Base-by-base conservation (phyloP, 1,284 basidiomycete genomes). In the Tylopilus sp. region DNA sequence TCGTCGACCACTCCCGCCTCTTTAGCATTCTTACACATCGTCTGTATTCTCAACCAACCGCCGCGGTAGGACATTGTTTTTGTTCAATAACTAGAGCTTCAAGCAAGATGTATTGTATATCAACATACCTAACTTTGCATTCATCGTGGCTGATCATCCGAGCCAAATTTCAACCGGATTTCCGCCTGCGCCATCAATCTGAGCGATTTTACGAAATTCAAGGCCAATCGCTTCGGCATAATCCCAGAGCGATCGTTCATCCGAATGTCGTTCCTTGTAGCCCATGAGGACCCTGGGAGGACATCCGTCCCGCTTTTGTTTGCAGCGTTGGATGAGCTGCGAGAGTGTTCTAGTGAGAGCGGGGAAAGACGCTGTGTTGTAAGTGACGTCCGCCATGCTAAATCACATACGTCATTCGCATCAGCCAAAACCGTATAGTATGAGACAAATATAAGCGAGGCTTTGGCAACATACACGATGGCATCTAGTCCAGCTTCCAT, bases 321-420 rank as follows among this genome's bases (percentile, higher is more conserved):
- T 63, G n/a, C 69, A 67, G 29, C 82, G 68, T 16, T 71, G 70
- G 36, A 87, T 62, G 19, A 94, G 79, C 2, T 74, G 75, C 6
- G 81, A 76, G 29, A 94, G 77, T 1, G 90, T 92, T 38, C 79
- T 77, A 24, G 91, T 78, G 51, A 94, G 85, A 0, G 90, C 81
- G 8, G 91, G 87, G 79, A 96, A 97, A 2, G 94, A 93, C 1
- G 89, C 81, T 0, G 93, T 95, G 79, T 96, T 96, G 81, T 96
- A 96, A 1, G 94, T 91, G 13, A 96, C 93, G 73, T 97, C 95
- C 18, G 95, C 93, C 87, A 96, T 95, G 62, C 95, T 95, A 69
- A 19, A 19, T 36, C 18, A 39, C 33, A 33, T 29, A 39, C 4
- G 13, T 9, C 24, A 29, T 53, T 29, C 32, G 53, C 13, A 29